phyloP scores from a whole-genome alignment of 1,284 basidiomycete species.

The Cronartium quercuum region DNA sequence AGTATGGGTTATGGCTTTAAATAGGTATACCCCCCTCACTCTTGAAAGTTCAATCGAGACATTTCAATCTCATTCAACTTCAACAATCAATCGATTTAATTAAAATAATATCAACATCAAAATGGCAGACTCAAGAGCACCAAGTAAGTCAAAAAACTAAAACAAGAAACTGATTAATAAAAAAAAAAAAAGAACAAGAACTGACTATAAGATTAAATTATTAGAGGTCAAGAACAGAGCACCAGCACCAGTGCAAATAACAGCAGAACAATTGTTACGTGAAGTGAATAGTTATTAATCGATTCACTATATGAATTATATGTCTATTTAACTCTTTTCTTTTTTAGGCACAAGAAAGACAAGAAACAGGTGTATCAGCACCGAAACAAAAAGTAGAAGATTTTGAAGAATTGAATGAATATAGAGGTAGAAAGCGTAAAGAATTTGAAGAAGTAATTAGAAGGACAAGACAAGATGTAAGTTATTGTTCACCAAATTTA shows the following conservation, averaged over 20 bases:
- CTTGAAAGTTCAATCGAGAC: neutral
- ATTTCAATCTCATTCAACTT: neutral
- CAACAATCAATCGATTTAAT: neutral
- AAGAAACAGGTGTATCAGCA: slow-evolving; percentile 81
- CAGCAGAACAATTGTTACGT: slow-evolving; percentile 91
- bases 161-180: neutral
- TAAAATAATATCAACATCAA: neutral
- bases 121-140: slow-evolving; percentile 35
- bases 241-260: slow-evolving; percentile 60
- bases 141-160: slow-evolving; percentile 9
- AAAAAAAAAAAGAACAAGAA: too few relatives aligned
- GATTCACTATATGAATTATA: neutral
- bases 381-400: slow-evolving; percentile 95
- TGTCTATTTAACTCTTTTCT: neutral
- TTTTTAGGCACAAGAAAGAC: slow-evolving; percentile 80
- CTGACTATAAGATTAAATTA: too few relatives aligned
- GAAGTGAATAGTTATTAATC: slow-evolving; percentile 57
- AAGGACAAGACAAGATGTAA: slow-evolving; percentile 79
- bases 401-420: slow-evolving; percentile 93
- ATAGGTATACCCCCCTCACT: neutral
- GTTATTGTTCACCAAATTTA: slow-evolving; percentile 45
- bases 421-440: slow-evolving; percentile 84
- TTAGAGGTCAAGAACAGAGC: slow-evolving; percentile 38
- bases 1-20: neutral
- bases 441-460: slow-evolving; percentile 95